phyloP scores from a whole-genome alignment of 1,139 yeast genomes.

The Protomyces lactucae-debilis region DNA sequence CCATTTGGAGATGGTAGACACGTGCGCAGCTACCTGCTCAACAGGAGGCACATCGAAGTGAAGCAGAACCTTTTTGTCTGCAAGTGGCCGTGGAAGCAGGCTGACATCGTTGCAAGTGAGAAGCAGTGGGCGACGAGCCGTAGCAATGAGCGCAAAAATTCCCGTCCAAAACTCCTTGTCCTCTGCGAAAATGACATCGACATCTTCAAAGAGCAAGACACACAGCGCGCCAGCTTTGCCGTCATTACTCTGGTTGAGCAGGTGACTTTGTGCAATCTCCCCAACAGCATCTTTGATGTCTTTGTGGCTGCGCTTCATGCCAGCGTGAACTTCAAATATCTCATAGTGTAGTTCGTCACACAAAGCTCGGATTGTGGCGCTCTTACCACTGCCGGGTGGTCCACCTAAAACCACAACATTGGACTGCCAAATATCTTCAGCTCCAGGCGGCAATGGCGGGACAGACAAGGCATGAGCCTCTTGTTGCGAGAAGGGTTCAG shows the following conservation, averaged over 20 bases:
- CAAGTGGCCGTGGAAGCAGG: slow-evolving; percentile 52
- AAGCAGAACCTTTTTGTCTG: neutral
- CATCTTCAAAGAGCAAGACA: slow-evolving; percentile 76
- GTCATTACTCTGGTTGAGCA: slow-evolving; percentile 49
- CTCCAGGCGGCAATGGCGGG: neutral
- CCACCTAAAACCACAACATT: slow-evolving; percentile 58
- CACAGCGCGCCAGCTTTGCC: slow-evolving; percentile 31
- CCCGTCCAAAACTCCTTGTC: slow-evolving; percentile 79
- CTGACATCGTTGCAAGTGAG: slow-evolving; percentile 61
- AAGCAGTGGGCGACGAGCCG: slow-evolving; percentile 73
- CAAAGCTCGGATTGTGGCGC: slow-evolving; percentile 66
- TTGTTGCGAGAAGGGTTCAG: neutral
- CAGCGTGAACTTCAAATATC: slow-evolving; percentile 75
- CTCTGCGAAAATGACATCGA: slow-evolving; percentile 72
- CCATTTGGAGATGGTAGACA: neutral
- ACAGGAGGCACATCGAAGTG: neutral
- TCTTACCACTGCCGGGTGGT: slow-evolving; percentile 70
- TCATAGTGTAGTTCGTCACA: slow-evolving; percentile 62
- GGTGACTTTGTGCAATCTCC: slow-evolving; percentile 79
- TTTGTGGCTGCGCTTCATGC: slow-evolving; percentile 65
- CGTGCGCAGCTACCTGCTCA: neutral
- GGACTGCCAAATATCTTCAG: slow-evolving; percentile 10
- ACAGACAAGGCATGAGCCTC: neutral
- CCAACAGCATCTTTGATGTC: slow-evolving; percentile 61
- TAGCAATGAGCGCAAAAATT: slow-evolving; percentile 57